These are phyloP conservation scores for Malus orientalis DNA, from an alignment of 306 rosid species.

Conservation along the genomic window DNA sequence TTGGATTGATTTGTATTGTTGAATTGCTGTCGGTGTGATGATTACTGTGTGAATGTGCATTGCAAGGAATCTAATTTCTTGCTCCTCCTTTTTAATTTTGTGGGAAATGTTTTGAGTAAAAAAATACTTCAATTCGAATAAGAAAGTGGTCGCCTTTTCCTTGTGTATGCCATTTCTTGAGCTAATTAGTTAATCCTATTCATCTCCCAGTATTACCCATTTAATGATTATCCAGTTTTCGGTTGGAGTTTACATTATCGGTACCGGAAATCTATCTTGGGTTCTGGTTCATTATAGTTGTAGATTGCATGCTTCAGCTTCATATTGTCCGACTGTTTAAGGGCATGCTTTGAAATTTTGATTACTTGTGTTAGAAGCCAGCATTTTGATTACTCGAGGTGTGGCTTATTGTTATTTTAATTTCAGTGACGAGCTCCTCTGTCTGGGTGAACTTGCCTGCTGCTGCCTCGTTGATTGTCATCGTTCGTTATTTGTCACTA, in stretches of 20 bases:
- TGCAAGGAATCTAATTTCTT: neutral
- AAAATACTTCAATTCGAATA: neutral
- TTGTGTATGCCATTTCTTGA: neutral
- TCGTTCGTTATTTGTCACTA: constrained; percentile 71
- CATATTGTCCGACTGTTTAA: no score
- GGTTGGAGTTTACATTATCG: neutral
- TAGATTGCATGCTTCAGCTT: neutral
- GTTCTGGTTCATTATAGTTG: neutral
- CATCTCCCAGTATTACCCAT: neutral
- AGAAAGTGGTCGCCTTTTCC: neutral
- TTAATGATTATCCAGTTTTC: neutral
- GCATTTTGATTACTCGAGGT: constrained; percentile 8
- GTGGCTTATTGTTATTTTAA: constrained; percentile 26
- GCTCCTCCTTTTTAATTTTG: neutral
- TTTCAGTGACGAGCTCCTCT: constrained; percentile 95
- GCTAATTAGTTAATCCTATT: neutral
- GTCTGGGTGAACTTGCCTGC: constrained; percentile 98
- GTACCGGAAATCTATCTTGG: neutral
- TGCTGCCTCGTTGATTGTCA: constrained; percentile 66
- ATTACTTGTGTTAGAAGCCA: constrained; percentile 2
- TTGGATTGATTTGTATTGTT: neutral
- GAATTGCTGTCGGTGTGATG: neutral
- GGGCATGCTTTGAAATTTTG: neutral
- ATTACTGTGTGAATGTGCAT: neutral
- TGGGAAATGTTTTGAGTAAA: neutral